Percentiles rank a stretch among this genome's conserved stretches.
phyloP scores from a whole-genome alignment of 164 flowering plant species.

The Aristolochia contorta region DNA sequence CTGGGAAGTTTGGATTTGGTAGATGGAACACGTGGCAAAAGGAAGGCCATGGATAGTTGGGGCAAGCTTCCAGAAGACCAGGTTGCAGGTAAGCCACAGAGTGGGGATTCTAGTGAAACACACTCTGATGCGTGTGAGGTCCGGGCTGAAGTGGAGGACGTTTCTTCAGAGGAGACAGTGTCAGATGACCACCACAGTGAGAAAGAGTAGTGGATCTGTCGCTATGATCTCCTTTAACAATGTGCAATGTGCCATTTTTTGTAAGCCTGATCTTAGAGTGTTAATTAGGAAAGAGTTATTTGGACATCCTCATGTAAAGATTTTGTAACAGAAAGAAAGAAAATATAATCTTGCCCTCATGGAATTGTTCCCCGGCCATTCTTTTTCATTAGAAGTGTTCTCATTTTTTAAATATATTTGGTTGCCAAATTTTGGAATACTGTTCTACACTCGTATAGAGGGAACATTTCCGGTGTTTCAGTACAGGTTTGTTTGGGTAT shows the following conservation, averaged over 20 bases:
- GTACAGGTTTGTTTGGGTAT: no score
- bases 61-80: constrained; percentile 11
- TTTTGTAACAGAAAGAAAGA: constrained; percentile 17
- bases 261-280: constrained; percentile 35
- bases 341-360: constrained; percentile 18
- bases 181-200: constrained; percentile 40
- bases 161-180: constrained; percentile 57
- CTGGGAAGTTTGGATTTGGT: constrained; percentile 12
- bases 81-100: constrained; percentile 17
- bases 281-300: constrained; percentile 18
- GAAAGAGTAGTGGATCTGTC: constrained; percentile 19
- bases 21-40: constrained; percentile 15
- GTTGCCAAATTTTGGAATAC: no score
- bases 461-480: no score
- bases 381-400: neutral
- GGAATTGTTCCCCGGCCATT: neutral
- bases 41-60: constrained; percentile 11
- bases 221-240: neutral
- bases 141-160: constrained; percentile 26
- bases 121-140: constrained; percentile 28
- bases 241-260: constrained; percentile 31
- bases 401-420: neutral
- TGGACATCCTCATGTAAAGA: constrained; percentile 32
- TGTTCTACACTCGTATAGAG: no score
- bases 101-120: constrained; percentile 50